A percentile compares a stretch with the other conserved stretches of the same genome.
Conservation (phyloP, 2,329 filamentous ascomycete genomes). For the Curvularia hawaiiensis region DNA sequence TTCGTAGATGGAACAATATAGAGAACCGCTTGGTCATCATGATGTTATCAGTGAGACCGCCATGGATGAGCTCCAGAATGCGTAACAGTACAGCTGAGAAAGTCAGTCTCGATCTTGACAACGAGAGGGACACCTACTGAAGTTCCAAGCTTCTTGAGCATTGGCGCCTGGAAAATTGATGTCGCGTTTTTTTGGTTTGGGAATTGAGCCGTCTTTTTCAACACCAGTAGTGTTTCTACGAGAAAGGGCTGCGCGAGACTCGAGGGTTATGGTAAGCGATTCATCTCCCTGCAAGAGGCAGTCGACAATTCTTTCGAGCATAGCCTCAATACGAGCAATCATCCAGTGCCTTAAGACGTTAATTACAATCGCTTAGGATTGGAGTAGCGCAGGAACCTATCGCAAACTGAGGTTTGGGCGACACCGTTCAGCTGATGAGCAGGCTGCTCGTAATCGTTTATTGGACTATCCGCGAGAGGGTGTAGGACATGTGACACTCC, state of each 20-base stretch:
- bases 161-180: slow-evolving; percentile 61
- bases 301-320: slow-evolving; percentile 59
- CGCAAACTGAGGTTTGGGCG: slow-evolving; percentile 7
- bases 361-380: neutral
- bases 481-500: neutral
- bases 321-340: slow-evolving; percentile 60
- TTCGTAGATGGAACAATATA: neutral
- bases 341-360: slow-evolving; percentile 42
- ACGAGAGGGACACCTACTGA: slow-evolving; percentile 47
- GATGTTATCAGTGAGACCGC: slow-evolving; percentile 54
- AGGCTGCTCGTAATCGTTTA: neutral
- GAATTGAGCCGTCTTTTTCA: slow-evolving; percentile 7
- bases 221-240: slow-evolving; percentile 21
- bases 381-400: slow-evolving; percentile 16
- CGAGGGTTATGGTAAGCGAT: slow-evolving; percentile 57
- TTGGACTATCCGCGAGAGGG: neutral
- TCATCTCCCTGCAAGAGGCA: slow-evolving; percentile 56
- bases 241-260: slow-evolving; percentile 39
- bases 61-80: slow-evolving; percentile 61
- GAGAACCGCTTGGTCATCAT: slow-evolving; percentile 62
- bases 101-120: slow-evolving; percentile 11
- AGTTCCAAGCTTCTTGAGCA: slow-evolving; percentile 63
- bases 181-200: slow-evolving; percentile 24
- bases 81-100: slow-evolving; percentile 58
- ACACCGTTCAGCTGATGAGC: neutral